These are phyloP conservation scores for Candida germanica DNA, from an alignment of 805 yeast species.

Conservation along the genomic window DNA sequence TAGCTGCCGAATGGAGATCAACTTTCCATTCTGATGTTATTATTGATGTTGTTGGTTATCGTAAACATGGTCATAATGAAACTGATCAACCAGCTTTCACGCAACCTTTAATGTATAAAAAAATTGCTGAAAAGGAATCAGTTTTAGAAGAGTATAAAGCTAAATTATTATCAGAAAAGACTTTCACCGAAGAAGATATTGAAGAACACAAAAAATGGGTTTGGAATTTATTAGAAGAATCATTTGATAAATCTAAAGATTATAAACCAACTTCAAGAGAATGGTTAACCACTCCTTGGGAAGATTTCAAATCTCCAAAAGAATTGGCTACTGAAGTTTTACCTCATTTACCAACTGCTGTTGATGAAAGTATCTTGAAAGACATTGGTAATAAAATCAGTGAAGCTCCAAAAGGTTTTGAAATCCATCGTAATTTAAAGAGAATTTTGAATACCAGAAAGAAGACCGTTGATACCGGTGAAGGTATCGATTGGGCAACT, in stretches of 20 bases:
- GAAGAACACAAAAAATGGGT: slow-evolving; percentile 98
- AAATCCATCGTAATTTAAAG: slow-evolving; percentile 91
- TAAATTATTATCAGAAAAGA: slow-evolving; percentile 77
- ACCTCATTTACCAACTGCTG: slow-evolving; percentile 95
- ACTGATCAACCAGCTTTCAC: slow-evolving; percentile 99
- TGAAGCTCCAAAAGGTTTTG: slow-evolving; percentile 82
- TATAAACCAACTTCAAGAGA: slow-evolving; percentile 89
- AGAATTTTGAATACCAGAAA: slow-evolving; percentile 87
- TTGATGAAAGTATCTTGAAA: slow-evolving; percentile 66
- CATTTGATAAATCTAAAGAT: slow-evolving; percentile 83
- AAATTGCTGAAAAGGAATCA: slow-evolving; percentile 83
- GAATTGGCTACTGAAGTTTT: slow-evolving; percentile 93
- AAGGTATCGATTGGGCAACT: slow-evolving; percentile 98
- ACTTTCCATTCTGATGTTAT: slow-evolving; percentile 95
- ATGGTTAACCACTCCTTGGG: slow-evolving; percentile 99
- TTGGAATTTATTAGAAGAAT: slow-evolving; percentile 90
- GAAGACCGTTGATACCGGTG: slow-evolving; percentile 83
- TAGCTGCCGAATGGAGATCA: slow-evolving; percentile 99
- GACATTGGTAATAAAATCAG: slow-evolving; percentile 77
- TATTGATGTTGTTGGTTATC: slow-evolving; percentile 95
- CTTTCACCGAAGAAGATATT: slow-evolving; percentile 86
- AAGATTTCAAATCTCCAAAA: slow-evolving; percentile 95
- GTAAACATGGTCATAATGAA: slow-evolving; percentile 98
- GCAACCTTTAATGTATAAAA: slow-evolving; percentile 95
- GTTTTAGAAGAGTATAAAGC: slow-evolving; percentile 84